Evolutionary conservation across 768 basidiomycete species (phyloP).

Genomic region (Kwoniella bestiolae): DNA sequence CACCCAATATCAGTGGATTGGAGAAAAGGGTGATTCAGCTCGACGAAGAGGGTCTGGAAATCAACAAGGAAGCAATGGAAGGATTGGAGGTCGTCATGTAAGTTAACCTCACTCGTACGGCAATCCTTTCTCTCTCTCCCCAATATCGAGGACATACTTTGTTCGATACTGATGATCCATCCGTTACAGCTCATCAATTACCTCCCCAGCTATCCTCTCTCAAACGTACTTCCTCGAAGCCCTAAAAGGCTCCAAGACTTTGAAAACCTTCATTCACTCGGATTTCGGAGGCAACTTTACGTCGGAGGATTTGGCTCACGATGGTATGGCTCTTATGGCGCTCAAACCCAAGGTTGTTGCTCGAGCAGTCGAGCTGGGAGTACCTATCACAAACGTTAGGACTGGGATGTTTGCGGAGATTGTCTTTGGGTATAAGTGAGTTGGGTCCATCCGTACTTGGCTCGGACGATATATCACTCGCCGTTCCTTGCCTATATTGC

Average conservation of each 20-base stretch:
- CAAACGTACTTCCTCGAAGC: conserved; percentile 20
- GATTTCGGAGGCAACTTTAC: conserved; percentile 27
- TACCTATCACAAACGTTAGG: conserved; percentile 18
- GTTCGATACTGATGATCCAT: too few species aligned
- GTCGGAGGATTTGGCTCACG: conserved; percentile 8
- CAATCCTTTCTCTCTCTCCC: too few species aligned
- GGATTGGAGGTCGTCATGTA: conserved; percentile 21
- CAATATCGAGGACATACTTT: too few species aligned
- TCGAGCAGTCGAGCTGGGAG: background rate
- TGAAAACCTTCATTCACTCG: conserved; percentile 28
- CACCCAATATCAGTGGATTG: conserved; percentile 1
- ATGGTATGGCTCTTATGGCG: background rate
- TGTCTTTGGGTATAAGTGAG: conserved; percentile 24
- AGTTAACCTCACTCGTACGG: too few species aligned
- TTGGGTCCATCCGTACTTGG: too few species aligned
- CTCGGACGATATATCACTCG: too few species aligned
- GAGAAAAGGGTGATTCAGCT: conserved; percentile 16
- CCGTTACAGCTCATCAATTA: conserved; percentile 21
- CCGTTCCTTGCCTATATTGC: background rate
- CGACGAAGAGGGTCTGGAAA: conserved; percentile 4
- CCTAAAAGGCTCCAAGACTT: background rate
- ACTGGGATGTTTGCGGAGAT: conserved; percentile 17
- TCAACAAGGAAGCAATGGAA: conserved; percentile 2
- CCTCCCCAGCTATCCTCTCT: background rate
- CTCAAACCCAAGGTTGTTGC: conserved; percentile 15